phyloP scores from a whole-genome alignment of 2,329 filamentous ascomycete genomes.

The Gnomoniopsis smithogilvyi region DNA sequence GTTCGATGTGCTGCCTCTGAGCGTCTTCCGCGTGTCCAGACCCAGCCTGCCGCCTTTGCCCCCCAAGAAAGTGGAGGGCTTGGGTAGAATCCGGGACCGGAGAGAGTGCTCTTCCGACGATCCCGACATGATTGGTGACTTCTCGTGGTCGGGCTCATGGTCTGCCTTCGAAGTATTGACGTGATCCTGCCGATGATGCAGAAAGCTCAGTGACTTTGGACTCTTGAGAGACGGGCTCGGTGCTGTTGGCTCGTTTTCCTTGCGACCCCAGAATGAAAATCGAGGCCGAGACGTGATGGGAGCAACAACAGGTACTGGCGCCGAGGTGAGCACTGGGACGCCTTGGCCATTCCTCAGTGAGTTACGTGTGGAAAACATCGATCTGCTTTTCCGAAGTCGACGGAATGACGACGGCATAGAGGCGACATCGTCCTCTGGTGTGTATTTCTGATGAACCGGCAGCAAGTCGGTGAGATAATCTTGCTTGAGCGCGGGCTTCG shows the following conservation, averaged over 20 bases:
- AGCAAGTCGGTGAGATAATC: slow-evolving; percentile 35
- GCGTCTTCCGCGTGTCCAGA: slow-evolving; percentile 44
- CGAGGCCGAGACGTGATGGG: neutral
- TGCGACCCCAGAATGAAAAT: slow-evolving; percentile 20
- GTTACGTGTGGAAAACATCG: slow-evolving; percentile 43
- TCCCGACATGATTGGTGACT: slow-evolving; percentile 28
- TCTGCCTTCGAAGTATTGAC: slow-evolving; percentile 13
- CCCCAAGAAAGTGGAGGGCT: slow-evolving; percentile 43
- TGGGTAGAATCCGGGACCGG: slow-evolving; percentile 29
- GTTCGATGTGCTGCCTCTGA: slow-evolving; percentile 42
- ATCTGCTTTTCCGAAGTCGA: slow-evolving; percentile 52
- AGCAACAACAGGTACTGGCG: neutral
- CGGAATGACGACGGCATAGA: slow-evolving; percentile 47
- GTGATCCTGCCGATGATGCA: slow-evolving; percentile 27
- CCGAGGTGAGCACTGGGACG: neutral
- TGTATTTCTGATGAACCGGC: slow-evolving; percentile 41
- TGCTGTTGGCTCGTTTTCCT: slow-evolving; percentile 28
- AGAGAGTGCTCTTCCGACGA: neutral
- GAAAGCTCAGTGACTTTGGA: slow-evolving; percentile 55
- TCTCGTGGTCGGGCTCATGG: slow-evolving; percentile 24
- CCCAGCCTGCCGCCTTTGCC: slow-evolving; percentile 34
- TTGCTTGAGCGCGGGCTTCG: neutral
- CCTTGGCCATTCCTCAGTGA: slow-evolving; percentile 13
- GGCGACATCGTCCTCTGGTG: slow-evolving; percentile 43
- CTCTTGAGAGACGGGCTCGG: slow-evolving; percentile 33